phyloP scores from a whole-genome alignment of 2,329 filamentous ascomycete genomes.

The Cadophora luteo-olivacea region DNA sequence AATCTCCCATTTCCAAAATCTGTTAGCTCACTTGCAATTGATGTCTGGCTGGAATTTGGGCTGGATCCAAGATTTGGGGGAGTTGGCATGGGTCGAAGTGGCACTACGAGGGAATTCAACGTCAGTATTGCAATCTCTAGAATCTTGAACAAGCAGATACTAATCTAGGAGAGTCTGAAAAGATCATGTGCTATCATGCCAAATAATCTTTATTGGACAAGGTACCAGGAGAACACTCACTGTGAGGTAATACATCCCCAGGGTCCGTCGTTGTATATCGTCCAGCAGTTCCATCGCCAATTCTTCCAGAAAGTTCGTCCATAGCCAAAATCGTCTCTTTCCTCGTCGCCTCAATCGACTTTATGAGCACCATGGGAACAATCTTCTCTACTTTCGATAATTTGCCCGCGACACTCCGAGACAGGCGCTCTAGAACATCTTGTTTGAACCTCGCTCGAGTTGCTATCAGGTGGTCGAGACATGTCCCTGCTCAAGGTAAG shows the following conservation, averaged over 20 bases:
- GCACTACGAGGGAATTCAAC: slow-evolving; percentile 2
- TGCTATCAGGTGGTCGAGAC: slow-evolving; percentile 22
- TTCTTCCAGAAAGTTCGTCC: slow-evolving; percentile 27
- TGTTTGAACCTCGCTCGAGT: slow-evolving; percentile 29
- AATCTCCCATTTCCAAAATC: background rate
- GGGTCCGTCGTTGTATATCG: slow-evolving; percentile 22
- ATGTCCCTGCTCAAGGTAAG: slow-evolving; percentile 28
- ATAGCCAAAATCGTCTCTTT: slow-evolving; percentile 30
- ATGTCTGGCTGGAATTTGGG: slow-evolving; percentile 23
- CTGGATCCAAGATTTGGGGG: slow-evolving; percentile 2
- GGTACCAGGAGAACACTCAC: background rate
- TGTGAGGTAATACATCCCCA: slow-evolving; percentile 31
- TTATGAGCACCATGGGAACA: slow-evolving; percentile 25
- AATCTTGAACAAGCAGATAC: background rate
- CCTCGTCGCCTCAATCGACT: slow-evolving; percentile 25
- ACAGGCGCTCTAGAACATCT: slow-evolving; percentile 28
- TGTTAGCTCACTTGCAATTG: slow-evolving; percentile 11
- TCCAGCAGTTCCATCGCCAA: slow-evolving; percentile 6
- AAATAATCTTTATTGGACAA: background rate
- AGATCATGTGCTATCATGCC: background rate
- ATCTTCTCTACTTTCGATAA: slow-evolving; percentile 19
- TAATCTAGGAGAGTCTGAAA: background rate
- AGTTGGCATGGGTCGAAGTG: slow-evolving; percentile 23
- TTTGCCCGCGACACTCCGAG: slow-evolving; percentile 17
- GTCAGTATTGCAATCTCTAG: background rate